Conservation (phyloP, 2,329 filamentous ascomycete genomes). For the Rutstroemia sp. region DNA sequence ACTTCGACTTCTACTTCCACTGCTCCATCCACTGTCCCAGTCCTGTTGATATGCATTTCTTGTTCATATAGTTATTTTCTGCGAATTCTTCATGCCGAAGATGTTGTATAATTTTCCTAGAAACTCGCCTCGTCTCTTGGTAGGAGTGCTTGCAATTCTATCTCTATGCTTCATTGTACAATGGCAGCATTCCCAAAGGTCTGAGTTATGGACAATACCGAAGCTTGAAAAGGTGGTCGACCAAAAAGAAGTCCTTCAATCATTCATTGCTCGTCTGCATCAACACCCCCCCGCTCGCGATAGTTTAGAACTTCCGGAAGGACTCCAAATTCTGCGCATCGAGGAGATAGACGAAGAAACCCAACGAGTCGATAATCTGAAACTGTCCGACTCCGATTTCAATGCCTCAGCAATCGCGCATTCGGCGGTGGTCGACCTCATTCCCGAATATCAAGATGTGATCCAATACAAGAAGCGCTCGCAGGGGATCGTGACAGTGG, state of each 20-base stretch:
- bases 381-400: not conserved
- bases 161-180: slow-evolving; percentile 1
- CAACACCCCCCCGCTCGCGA: not conserved
- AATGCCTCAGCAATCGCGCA: not conserved
- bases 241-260: not conserved
- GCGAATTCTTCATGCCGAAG: not conserved
- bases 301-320: not conserved
- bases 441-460: slow-evolving; percentile 4
- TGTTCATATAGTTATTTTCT: not conserved
- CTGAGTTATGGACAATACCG: slow-evolving; percentile 2
- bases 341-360: not conserved
- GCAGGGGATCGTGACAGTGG: slow-evolving; percentile 37
- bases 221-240: not conserved
- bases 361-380: not conserved
- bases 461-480: slow-evolving; percentile 5
- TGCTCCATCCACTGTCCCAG: too few species aligned
- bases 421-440: not conserved
- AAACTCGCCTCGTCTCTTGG: not conserved
- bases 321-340: not conserved
- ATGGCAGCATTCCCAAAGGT: slow-evolving; percentile 1
- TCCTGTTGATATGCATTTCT: not conserved
- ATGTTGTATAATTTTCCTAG: slow-evolving; percentile 1
- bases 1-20: too few species aligned
- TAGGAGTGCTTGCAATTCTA: not conserved
- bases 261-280: not conserved